Conservation (phyloP, 768 basidiomycete species). For the Pseudohyphozyma bogoriensis region DNA sequence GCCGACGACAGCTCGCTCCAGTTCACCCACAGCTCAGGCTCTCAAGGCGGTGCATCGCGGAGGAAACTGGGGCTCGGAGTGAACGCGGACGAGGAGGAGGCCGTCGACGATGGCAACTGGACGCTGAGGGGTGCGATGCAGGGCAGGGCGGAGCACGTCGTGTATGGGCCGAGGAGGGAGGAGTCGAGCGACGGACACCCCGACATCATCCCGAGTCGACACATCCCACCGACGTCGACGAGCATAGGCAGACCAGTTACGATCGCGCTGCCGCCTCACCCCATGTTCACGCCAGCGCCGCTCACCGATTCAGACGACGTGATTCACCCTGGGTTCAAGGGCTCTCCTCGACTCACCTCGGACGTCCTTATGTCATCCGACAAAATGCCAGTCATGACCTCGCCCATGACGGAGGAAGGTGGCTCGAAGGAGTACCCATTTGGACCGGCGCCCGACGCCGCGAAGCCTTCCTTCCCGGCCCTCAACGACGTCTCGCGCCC, state of each 20-base stretch:
- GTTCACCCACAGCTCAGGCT: neutral
- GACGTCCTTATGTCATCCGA: constrained; percentile 22
- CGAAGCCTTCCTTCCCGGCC: neutral
- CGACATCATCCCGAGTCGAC: too few relatives aligned
- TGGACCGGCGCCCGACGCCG: neutral
- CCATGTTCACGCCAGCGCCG: neutral
- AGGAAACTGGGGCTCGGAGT: neutral
- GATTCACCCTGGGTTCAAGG: constrained; percentile 16
- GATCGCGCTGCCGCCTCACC: neutral
- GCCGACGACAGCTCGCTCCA: constrained; percentile 3
- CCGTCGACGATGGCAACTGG: neutral
- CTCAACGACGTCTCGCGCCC: neutral
- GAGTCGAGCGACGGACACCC: too few relatives aligned
- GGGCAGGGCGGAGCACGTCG: constrained; percentile 30
- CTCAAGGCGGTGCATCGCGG: neutral
- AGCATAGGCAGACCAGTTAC: neutral
- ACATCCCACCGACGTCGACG: constrained; percentile 6
- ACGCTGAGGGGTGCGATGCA: constrained; percentile 25
- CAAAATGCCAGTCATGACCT: constrained; percentile 20
- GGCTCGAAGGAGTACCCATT: constrained; percentile 8
- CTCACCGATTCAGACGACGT: constrained; percentile 23
- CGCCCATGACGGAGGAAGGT: constrained; percentile 14
- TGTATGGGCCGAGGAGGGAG: constrained; percentile 23
- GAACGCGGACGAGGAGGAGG: constrained; percentile 11
- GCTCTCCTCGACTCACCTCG: constrained; percentile 15